phyloP scores from a whole-genome alignment of 2,329 filamentous ascomycete species.

The Thermothelomyces thermophilus region DNA sequence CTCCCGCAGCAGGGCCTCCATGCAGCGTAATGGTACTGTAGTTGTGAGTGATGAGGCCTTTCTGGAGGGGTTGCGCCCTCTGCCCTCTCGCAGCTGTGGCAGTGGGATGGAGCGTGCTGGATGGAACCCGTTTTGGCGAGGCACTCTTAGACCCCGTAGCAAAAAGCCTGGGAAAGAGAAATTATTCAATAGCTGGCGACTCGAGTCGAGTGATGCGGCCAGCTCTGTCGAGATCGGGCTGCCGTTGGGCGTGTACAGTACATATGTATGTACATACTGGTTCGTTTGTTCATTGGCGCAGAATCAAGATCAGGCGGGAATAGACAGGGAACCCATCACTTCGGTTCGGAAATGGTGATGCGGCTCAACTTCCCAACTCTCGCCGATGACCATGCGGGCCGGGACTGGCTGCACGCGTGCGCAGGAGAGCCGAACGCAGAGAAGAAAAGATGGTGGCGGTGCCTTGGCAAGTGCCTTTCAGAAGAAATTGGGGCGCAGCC shows the following conservation, averaged over 20 bases:
- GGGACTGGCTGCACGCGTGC: too few relatives aligned
- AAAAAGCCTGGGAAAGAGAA: too few relatives aligned
- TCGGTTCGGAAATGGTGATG: neutral
- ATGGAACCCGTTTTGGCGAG: too few relatives aligned
- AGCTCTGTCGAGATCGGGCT: neutral
- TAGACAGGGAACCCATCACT: constrained; percentile 1
- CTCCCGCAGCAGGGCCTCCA: neutral
- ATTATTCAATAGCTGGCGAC: neutral
- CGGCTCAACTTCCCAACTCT: neutral
- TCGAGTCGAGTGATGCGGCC: neutral
- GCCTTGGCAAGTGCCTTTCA: too few relatives aligned
- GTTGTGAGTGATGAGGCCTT: neutral
- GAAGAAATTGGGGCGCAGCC: too few relatives aligned
- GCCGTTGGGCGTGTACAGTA: constrained; percentile 4
- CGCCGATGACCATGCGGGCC: neutral
- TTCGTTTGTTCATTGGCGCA: neutral
- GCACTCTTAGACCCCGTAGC: too few relatives aligned
- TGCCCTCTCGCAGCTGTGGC: neutral
- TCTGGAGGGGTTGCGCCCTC: neutral
- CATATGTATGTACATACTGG: too few relatives aligned
- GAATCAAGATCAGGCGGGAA: neutral
- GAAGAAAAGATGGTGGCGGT: too few relatives aligned
- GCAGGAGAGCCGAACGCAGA: too few relatives aligned
- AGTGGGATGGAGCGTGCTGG: too few relatives aligned
- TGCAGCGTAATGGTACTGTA: neutral